Evolutionary conservation across 257 asterid genomes (phyloP).

Genomic region (Penstemon newberryi): DNA sequence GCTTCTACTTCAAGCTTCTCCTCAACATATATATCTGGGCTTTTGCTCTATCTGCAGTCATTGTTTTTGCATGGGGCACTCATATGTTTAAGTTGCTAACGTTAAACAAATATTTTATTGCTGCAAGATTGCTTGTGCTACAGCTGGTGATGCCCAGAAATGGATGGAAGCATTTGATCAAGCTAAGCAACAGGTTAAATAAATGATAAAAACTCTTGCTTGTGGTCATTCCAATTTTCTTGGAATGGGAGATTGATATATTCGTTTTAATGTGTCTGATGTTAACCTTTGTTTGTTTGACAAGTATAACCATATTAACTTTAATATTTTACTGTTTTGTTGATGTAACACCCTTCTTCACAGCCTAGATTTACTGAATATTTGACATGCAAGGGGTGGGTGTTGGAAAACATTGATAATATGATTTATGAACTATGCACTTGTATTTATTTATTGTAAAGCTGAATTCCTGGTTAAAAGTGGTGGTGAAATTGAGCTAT

Average conservation of each 20-base stretch:
- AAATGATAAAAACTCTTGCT: slow-evolving; percentile 8
- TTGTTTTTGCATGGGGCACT: slow-evolving; percentile 8
- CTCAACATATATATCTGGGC: background rate
- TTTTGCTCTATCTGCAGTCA: slow-evolving; percentile 15
- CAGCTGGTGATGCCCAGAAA: slow-evolving; percentile 76
- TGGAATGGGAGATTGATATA: background rate
- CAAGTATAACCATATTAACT: slow-evolving; percentile 25
- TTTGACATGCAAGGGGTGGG: slow-evolving; percentile 8
- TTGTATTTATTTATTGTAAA: no score
- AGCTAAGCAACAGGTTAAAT: slow-evolving; percentile 83
- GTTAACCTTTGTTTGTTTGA: slow-evolving; percentile 11
- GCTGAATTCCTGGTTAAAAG: slow-evolving; percentile 5
- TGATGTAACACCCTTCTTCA: slow-evolving; percentile 11
- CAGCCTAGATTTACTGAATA: slow-evolving; percentile 8
- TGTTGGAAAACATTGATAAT: no score
- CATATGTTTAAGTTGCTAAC: slow-evolving; percentile 23
- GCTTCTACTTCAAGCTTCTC: slow-evolving; percentile 4
- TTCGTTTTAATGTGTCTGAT: slow-evolving; percentile 10
- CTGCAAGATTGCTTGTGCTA: slow-evolving; percentile 89
- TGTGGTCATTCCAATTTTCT: background rate
- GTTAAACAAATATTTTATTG: slow-evolving; percentile 32
- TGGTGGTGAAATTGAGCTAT: slow-evolving; percentile 20
- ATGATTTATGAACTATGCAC: no score
- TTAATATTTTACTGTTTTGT: slow-evolving; percentile 10
- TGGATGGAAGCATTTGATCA: slow-evolving; percentile 99